Conservation (phyloP, 2,329 filamentous ascomycete genomes). For the Zymoseptoria brevis region DNA sequence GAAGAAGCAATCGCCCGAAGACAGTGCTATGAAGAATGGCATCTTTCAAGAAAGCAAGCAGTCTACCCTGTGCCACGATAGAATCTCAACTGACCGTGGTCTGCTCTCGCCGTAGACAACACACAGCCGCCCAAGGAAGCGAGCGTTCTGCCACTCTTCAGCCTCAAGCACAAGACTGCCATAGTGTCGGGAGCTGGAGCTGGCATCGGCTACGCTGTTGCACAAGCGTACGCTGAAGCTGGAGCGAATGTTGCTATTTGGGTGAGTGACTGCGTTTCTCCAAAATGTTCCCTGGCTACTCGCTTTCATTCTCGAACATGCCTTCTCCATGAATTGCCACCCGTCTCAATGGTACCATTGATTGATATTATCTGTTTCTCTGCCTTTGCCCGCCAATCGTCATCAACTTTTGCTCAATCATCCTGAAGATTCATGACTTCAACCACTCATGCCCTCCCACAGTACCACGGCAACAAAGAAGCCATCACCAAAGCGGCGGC, state of each 20-base stretch:
- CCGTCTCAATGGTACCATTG: background rate
- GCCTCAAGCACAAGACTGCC: constrained; percentile 29
- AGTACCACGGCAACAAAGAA: constrained; percentile 33
- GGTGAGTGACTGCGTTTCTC: background rate
- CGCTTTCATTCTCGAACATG: too few species aligned
- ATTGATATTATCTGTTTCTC: too few species aligned
- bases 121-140: constrained; percentile 25
- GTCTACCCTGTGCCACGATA: background rate
- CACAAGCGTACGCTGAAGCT: constrained; percentile 30
- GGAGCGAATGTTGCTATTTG: constrained; percentile 40
- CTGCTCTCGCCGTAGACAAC: constrained; percentile 19
- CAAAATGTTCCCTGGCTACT: too few species aligned
- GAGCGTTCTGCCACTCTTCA: constrained; percentile 25
- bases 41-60: constrained; percentile 24
- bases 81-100: constrained; percentile 1
- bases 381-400: too few species aligned
- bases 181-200: constrained; percentile 30
- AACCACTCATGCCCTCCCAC: background rate
- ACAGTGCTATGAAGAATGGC: constrained; percentile 30
- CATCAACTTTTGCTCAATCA: background rate
- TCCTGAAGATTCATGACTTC: too few species aligned
- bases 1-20: constrained; percentile 21
- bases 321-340: too few species aligned
- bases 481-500: constrained; percentile 27
- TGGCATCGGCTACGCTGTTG: constrained; percentile 30